A percentile compares a stretch with the other conserved stretches of the same genome.
phyloP scores from a whole-genome alignment of 1,284 basidiomycete genomes.

The Malassezia caprae region DNA sequence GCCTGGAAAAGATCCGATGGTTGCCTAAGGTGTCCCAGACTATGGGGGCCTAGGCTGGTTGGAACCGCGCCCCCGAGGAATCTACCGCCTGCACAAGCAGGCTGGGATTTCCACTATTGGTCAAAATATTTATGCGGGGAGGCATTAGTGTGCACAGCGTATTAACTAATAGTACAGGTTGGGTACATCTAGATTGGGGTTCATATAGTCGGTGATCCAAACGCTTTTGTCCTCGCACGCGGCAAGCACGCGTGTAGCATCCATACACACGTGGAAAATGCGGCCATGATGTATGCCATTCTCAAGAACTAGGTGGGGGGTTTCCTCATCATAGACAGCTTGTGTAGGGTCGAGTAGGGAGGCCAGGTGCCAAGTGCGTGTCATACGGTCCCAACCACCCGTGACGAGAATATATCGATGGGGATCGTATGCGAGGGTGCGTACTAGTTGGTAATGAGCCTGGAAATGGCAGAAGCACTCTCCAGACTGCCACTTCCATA shows the following conservation, averaged over 20 bases:
- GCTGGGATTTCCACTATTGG: neutral
- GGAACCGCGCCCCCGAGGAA: neutral
- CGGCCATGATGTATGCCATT: constrained; percentile 8
- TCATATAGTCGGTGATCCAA: constrained; percentile 10
- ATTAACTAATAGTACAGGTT: neutral
- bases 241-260: constrained; percentile 3
- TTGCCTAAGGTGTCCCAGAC: neutral
- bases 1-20: neutral
- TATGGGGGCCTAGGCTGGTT: neutral
- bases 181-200: neutral
- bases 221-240: constrained; percentile 9
- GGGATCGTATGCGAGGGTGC: constrained; percentile 6
- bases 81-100: neutral
- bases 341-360: neutral
- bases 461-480: neutral
- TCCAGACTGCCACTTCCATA: neutral
- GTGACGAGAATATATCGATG: constrained; percentile 4
- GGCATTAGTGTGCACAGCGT: neutral
- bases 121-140: neutral
- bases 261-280: constrained; percentile 10
- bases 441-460: constrained; percentile 10
- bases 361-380: constrained; percentile 11
- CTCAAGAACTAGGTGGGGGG: constrained; percentile 1
- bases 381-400: constrained; percentile 11
- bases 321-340: neutral